These are phyloP conservation scores for Hortiboletus flavorubellus DNA, from an alignment of 768 basidiomycete genomes.

Conservation along the genomic window DNA sequence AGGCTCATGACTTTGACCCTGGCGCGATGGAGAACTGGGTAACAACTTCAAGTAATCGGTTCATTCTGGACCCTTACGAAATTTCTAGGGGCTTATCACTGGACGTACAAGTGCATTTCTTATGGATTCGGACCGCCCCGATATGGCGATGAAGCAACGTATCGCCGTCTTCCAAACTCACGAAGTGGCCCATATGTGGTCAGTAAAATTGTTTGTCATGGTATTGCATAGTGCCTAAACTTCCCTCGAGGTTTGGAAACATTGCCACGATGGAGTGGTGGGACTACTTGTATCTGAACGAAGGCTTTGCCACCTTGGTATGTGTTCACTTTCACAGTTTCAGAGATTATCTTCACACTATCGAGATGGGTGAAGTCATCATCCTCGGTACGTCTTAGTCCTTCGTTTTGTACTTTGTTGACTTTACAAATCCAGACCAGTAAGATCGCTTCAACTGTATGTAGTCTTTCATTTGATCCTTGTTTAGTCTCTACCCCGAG, in stretches of 20 bases:
- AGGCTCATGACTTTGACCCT: conserved; percentile 86
- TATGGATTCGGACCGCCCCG: conserved; percentile 71
- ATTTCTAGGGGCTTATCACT: conserved; percentile 75
- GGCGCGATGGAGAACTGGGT: conserved; percentile 95
- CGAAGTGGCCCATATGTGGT: conserved; percentile 86
- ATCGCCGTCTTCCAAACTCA: conserved; percentile 78
- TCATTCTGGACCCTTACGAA: conserved; percentile 1
- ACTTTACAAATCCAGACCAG: conserved; percentile 46
- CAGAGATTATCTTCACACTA: conserved; percentile 1
- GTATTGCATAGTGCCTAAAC: conserved; percentile 9
- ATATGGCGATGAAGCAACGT: conserved; percentile 72
- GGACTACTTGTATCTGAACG: conserved; percentile 80
- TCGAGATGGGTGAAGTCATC: conserved; percentile 84
- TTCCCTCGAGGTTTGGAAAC: conserved; percentile 69
- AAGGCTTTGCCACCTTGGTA: conserved; percentile 88
- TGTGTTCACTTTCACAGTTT: conserved; percentile 20
- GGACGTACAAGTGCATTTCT: conserved; percentile 81
- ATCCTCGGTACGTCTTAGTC: conserved; percentile 53
- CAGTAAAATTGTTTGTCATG: conserved; percentile 13
- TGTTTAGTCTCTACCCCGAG: conserved; percentile 69
- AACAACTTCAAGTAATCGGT: background rate
- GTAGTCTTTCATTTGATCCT: background rate
- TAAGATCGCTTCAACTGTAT: conserved; percentile 24
- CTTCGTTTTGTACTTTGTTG: conserved; percentile 1
- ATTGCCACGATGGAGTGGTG: conserved; percentile 95